Percentiles rank a stretch among this genome's conserved stretches.
Conservation (phyloP, 495 filamentous ascomycete species). For the Friedmanniomyces simplex region DNA sequence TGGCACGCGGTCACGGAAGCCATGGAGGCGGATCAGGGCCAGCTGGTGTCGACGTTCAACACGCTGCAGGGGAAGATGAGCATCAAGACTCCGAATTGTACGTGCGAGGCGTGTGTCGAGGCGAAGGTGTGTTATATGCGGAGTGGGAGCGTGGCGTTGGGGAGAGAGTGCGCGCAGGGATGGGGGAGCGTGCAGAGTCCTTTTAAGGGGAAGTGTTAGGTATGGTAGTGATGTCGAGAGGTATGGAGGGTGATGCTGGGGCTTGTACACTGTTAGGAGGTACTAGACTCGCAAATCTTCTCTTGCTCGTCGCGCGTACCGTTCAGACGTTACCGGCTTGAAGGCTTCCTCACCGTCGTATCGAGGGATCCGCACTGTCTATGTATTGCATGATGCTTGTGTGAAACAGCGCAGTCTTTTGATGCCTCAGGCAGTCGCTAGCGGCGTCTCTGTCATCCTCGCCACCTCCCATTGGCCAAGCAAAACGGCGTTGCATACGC, state of each 20-base stretch:
- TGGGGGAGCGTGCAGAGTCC: slow-evolving; percentile 21
- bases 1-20: slow-evolving; percentile 50
- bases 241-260: not conserved
- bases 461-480: too few species aligned
- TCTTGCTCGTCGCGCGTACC: too few species aligned
- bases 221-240: not conserved
- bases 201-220: slow-evolving; percentile 5
- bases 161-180: slow-evolving; percentile 41
- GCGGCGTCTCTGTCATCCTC: too few species aligned
- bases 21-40: slow-evolving; percentile 42
- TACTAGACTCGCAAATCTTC: too few species aligned
- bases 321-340: too few species aligned
- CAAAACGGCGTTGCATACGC: too few species aligned
- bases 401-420: too few species aligned
- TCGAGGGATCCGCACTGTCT: too few species aligned
- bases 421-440: too few species aligned
- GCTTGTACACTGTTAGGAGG: too few species aligned
- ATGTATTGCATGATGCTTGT: too few species aligned
- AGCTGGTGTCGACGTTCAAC: slow-evolving; percentile 43
- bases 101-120: slow-evolving; percentile 37
- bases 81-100: slow-evolving; percentile 42
- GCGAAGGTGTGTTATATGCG: slow-evolving; percentile 55
- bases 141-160: slow-evolving; percentile 44
- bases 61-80: slow-evolving; percentile 45
- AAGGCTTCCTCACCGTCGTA: too few species aligned